Base-by-base conservation (phyloP, 169 alveolate species). In the Toxoplasma gondii region DNA sequence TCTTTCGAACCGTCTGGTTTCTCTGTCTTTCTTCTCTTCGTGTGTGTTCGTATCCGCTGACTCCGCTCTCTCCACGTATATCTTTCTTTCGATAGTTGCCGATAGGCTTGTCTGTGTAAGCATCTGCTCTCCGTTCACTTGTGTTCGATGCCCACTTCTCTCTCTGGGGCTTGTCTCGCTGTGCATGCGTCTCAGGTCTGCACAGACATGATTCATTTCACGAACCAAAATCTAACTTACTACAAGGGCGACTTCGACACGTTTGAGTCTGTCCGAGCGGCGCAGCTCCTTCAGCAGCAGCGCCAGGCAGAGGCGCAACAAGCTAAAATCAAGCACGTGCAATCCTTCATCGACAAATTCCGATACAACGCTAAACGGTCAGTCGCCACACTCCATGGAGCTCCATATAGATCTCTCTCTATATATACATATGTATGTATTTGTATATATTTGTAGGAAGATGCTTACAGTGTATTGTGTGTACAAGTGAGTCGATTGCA, bases 221-320 rank as follows among this genome's bases (percentile, higher is more conserved):
- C 97, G 90, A 98, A 98, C 88, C 93, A 93, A 45, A 95, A 87
- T 92, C 96, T 98, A 38, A 96, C 97, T 0, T 98, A 99, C 97
- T 99, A 97, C 96, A 98, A 97, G 93, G 99, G 99, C 80, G 98
- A 99, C 96, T 99, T 98, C 95, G 99, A 98, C 94, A 96, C 97
- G 90, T 99, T 98, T 95, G 99, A 98, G 95, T 98, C 97, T 94
- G 98, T 97, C 36, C 95, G 99, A 93, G 98, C 94, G 97, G 98
- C 93, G 94, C 98, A 95, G 69, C 91, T 64, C 78, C 96, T 96
- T 92, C 97, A 95, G 92, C 97, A 97, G 95, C 98, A 96, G 93
- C 97, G 98, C 92, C 96, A 98, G 91, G 96, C 96, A 83, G 99
- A 98, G 80, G 96, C 99, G 39, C 98, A 98, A 94, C 95, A 97